Evolutionary conservation across 2,329 filamentous ascomycete species (phyloP).

Genomic region (Sarocladium oryzae): DNA sequence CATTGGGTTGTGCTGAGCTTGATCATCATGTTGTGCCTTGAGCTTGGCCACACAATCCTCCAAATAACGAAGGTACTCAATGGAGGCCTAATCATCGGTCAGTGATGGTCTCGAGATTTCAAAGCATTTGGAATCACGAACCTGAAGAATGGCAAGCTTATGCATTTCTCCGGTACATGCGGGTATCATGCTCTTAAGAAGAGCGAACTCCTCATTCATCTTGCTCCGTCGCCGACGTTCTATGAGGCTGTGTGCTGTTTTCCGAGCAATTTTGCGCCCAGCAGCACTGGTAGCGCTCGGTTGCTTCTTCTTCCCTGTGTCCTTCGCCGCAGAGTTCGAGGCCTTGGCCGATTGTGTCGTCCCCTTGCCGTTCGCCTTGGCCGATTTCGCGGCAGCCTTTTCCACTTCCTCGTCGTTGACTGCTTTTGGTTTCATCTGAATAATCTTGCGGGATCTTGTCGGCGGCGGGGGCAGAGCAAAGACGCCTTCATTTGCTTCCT

Average conservation of each 20-base stretch:
- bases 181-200: conserved; percentile 91
- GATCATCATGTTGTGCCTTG: conserved; percentile 50
- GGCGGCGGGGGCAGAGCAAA: conserved; percentile 88
- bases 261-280: conserved; percentile 89
- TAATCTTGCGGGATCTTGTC: conserved; percentile 89
- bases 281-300: conserved; percentile 71
- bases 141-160: conserved; percentile 91
- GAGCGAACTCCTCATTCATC: conserved; percentile 97
- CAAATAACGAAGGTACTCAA: conserved; percentile 92
- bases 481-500: conserved; percentile 15
- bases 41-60: conserved; percentile 81
- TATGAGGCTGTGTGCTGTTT: conserved; percentile 93
- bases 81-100: conserved; percentile 62
- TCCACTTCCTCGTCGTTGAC: conserved; percentile 20
- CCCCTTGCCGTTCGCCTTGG: conserved; percentile 15
- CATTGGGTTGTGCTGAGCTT: conserved; percentile 19
- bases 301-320: conserved; percentile 63
- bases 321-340: conserved; percentile 13
- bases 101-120: too few relatives aligned
- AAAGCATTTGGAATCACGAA: conserved; percentile 43
- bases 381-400: conserved; percentile 13
- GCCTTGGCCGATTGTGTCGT: conserved; percentile 15
- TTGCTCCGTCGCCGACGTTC: conserved; percentile 85
- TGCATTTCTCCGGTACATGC: conserved; percentile 98
- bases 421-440: conserved; percentile 81